Conservation (phyloP, 1,284 basidiomycete species). For the Puccinia hordei region DNA sequence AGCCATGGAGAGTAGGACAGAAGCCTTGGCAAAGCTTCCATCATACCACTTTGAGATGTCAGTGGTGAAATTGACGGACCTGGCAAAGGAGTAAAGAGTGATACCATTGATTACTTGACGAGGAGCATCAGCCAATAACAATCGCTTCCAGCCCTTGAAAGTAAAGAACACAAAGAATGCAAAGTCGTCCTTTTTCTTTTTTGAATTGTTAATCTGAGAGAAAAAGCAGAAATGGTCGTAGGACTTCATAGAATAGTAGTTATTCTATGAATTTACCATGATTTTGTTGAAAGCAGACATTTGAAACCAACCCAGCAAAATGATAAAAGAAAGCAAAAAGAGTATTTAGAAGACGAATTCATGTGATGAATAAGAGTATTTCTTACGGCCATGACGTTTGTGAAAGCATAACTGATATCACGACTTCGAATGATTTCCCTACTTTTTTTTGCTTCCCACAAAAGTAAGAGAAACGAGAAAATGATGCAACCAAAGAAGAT, state of each 20-base stretch:
- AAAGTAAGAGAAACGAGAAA: conserved; percentile 88
- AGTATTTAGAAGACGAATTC: conserved; percentile 66
- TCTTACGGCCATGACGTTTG: conserved; percentile 80
- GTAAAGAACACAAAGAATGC: conserved; percentile 99
- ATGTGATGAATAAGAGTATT: conserved; percentile 65
- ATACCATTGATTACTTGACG: conserved; percentile 97
- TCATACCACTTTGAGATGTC: conserved; percentile 68
- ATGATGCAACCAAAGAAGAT: conserved; percentile 97
- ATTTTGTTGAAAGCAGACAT: no score
- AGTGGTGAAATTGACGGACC: conserved; percentile 70
- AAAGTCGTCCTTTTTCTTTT: conserved; percentile 93
- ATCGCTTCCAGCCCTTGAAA: conserved; percentile 99
- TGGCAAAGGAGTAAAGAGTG: conserved; percentile 86
- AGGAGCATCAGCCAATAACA: conserved; percentile 94
- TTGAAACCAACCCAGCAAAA: not conserved
- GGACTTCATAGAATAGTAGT: conserved; percentile 66
- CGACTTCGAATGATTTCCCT: conserved; percentile 89
- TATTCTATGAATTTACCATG: conserved; percentile 40
- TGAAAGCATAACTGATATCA: conserved; percentile 95
- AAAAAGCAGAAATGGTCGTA: conserved; percentile 99
- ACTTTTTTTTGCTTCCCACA: conserved; percentile 87
- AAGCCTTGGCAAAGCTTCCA: conserved; percentile 56
- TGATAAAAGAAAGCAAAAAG: not conserved
- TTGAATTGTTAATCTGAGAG: conserved; percentile 90
- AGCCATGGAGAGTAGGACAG: conserved; percentile 72